These are phyloP conservation scores for Schizochytrium sp. DNA, from an alignment of 108 stramenopile genomes.

Conservation along the genomic window DNA sequence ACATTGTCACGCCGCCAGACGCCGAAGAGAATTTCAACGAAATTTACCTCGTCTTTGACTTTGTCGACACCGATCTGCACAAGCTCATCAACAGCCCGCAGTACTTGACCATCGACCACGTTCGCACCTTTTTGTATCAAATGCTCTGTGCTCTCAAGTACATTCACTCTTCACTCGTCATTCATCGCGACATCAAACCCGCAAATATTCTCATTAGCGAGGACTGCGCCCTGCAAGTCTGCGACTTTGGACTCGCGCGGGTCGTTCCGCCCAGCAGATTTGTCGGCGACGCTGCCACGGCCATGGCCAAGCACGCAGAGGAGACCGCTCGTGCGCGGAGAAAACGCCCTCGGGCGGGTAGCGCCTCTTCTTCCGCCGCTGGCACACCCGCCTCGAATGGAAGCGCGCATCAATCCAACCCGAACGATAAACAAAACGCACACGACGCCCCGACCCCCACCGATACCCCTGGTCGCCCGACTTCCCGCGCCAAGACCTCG, in stretches of 20 bases:
- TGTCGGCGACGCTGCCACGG: neutral
- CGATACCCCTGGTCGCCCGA: neutral
- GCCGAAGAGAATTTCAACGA: constrained; percentile 30
- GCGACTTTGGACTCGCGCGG: constrained; percentile 94
- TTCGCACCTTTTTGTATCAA: constrained; percentile 90
- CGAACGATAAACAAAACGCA: too few relatives aligned
- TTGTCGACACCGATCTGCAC: constrained; percentile 95
- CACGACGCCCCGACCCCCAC: neutral
- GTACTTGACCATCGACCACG: constrained; percentile 91
- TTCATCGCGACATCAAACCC: constrained; percentile 76
- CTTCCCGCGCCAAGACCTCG: constrained; percentile 15
- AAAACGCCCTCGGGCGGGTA: neutral
- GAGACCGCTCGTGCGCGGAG: neutral
- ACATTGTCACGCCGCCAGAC: constrained; percentile 59
- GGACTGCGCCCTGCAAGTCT: constrained; percentile 94
- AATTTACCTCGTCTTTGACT: constrained; percentile 55
- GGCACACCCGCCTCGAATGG: neutral
- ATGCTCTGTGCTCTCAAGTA: constrained; percentile 85
- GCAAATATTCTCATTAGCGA: constrained; percentile 72
- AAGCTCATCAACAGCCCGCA: constrained; percentile 96
- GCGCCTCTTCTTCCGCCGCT: neutral
- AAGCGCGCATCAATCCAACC: neutral
- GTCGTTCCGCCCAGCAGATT: constrained; percentile 48
- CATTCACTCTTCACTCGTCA: constrained; percentile 74
- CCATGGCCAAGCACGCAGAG: neutral